Conservation (phyloP, 768 basidiomycete genomes). For the Serendipita vermifera region DNA sequence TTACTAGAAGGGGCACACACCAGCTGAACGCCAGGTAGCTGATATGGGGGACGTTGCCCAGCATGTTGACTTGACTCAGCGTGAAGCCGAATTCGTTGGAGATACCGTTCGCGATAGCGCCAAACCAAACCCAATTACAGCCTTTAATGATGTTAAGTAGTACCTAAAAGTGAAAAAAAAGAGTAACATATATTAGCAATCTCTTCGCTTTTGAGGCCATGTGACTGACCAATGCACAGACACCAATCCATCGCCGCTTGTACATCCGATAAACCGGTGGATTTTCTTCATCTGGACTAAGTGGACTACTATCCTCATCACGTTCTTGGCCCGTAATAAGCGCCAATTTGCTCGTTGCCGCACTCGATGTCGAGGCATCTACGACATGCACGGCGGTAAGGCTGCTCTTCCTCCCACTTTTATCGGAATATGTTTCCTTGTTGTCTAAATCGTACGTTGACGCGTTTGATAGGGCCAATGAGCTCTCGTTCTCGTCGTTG, state of each 20-base stretch:
- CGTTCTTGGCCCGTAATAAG: too few species aligned
- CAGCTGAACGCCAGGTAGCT: slow-evolving; percentile 52
- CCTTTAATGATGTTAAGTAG: slow-evolving; percentile 48
- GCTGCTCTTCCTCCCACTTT: too few species aligned
- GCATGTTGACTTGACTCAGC: slow-evolving; percentile 65
- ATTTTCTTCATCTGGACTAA: background rate
- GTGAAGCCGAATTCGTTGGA: slow-evolving; percentile 53
- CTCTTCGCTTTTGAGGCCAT: background rate
- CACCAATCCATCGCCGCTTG: slow-evolving; percentile 51
- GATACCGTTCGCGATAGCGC: slow-evolving; percentile 58
- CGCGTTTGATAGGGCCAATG: too few species aligned
- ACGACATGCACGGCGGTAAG: too few species aligned
- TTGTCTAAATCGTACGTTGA: too few species aligned
- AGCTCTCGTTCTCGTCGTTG: too few species aligned
- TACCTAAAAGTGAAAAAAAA: slow-evolving; percentile 18
- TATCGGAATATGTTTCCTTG: too few species aligned
- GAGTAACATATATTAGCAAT: background rate
- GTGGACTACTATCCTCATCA: too few species aligned
- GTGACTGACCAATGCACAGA: slow-evolving; percentile 43
- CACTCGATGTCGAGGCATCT: too few species aligned
- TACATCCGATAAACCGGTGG: slow-evolving; percentile 44
- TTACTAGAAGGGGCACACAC: slow-evolving; percentile 43
- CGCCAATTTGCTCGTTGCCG: too few species aligned
- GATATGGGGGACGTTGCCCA: slow-evolving; percentile 53
- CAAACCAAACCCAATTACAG: slow-evolving; percentile 73